These are phyloP conservation scores for Raffaelea albimanens DNA, from an alignment of 2,329 filamentous ascomycete genomes.

Conservation along the genomic window DNA sequence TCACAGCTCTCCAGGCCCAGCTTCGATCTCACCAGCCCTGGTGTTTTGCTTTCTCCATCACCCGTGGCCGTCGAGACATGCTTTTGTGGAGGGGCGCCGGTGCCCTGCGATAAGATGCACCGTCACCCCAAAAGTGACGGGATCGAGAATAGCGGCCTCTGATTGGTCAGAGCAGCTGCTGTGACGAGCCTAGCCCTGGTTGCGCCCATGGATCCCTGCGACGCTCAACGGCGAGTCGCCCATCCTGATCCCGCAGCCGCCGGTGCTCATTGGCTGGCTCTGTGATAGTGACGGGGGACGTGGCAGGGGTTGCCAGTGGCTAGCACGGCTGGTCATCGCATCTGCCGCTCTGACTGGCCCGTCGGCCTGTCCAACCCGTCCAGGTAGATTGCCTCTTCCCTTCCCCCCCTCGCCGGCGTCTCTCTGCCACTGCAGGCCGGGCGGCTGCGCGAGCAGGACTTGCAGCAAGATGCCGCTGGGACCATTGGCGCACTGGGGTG, in stretches of 20 bases:
- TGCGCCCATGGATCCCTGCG: slow-evolving; percentile 2
- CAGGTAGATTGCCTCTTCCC: slow-evolving; percentile 7
- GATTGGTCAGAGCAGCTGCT: not conserved
- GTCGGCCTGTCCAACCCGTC: slow-evolving; percentile 11
- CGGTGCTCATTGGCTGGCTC: slow-evolving; percentile 7
- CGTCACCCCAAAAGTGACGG: not conserved
- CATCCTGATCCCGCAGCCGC: not conserved
- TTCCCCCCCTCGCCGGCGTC: too few relatives aligned
- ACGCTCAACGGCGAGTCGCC: slow-evolving; percentile 7
- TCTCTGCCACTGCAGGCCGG: too few relatives aligned
- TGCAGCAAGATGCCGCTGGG: too few relatives aligned
- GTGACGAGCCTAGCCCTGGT: not conserved
- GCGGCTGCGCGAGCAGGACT: too few relatives aligned
- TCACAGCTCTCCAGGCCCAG: too few relatives aligned
- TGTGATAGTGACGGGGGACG: slow-evolving; percentile 8
- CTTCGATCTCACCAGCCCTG: too few relatives aligned
- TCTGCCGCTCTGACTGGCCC: slow-evolving; percentile 8
- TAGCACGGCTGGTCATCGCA: slow-evolving; percentile 4
- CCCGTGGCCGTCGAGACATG: too few relatives aligned
- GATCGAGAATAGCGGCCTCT: not conserved
- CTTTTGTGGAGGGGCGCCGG: too few relatives aligned
- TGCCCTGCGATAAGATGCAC: too few relatives aligned
- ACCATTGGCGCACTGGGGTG: too few relatives aligned
- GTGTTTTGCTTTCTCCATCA: too few relatives aligned
- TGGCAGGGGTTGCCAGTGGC: too few relatives aligned